Conservation (phyloP, 2,329 filamentous ascomycete genomes). For the Pseudocercospora eumusae region DNA sequence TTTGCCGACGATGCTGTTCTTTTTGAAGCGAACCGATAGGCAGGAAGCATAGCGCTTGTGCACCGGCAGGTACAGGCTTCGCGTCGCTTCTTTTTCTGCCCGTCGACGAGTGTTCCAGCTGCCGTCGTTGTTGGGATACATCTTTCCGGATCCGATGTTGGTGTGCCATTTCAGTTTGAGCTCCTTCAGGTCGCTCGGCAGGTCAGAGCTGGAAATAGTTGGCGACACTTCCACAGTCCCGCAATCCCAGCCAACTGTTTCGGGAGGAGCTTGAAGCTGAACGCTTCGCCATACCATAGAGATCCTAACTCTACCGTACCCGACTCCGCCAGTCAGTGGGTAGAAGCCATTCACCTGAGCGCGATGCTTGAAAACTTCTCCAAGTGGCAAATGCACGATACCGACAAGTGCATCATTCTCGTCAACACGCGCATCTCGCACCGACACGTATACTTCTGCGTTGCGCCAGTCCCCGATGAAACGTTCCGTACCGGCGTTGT, state of each 20-base stretch:
- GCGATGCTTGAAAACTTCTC: conserved; percentile 61
- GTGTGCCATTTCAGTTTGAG: conserved; percentile 61
- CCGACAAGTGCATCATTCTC: conserved; percentile 71
- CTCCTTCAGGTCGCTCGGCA: conserved; percentile 53
- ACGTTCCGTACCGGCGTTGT: conserved; percentile 73
- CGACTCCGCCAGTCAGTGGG: conserved; percentile 70
- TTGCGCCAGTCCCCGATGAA: conserved; percentile 69
- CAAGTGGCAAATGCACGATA: conserved; percentile 67
- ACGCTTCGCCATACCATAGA: conserved; percentile 74
- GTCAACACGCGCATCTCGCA: conserved; percentile 67
- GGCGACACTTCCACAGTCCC: conserved; percentile 68
- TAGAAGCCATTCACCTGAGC: conserved; percentile 67
- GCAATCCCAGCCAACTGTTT: conserved; percentile 68
- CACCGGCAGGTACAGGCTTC: conserved; percentile 57
- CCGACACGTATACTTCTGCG: conserved; percentile 67
- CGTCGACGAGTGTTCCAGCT: background rate
- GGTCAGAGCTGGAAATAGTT: conserved; percentile 50
- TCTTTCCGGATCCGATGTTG: conserved; percentile 59
- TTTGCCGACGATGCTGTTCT: conserved; percentile 48
- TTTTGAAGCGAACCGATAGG: conserved; percentile 60
- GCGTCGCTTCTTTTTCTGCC: conserved; percentile 42
- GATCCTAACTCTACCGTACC: conserved; percentile 67
- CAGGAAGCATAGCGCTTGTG: conserved; percentile 62
- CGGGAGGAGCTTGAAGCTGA: conserved; percentile 60
- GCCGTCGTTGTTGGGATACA: conserved; percentile 48